A percentile compares a stretch with the other conserved stretches of the same genome.
Conservation (phyloP, 192 early-diverging fungal species). For the Dissophora ornata region DNA sequence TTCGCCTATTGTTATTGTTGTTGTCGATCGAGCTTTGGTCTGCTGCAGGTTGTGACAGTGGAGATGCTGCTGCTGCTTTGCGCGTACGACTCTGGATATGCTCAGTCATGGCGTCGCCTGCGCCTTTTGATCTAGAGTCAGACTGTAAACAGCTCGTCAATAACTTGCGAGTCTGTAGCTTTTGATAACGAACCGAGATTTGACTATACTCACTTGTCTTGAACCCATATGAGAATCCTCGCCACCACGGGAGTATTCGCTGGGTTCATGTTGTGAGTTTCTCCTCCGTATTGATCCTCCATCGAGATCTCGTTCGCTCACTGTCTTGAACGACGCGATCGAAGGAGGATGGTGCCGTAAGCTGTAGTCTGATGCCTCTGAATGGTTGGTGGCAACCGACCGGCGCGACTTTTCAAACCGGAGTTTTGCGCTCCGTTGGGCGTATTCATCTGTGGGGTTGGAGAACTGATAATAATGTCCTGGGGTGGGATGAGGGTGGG, state of each 20-base stretch:
- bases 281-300: constrained; percentile 10
- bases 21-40: constrained; percentile 6
- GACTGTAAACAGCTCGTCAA: too few relatives aligned
- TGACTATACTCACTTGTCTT: too few relatives aligned
- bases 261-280: constrained; percentile 5
- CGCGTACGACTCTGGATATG: constrained; percentile 19
- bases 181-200: too few relatives aligned
- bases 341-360: constrained; percentile 31
- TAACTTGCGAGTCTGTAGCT: too few relatives aligned
- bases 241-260: constrained; percentile 25
- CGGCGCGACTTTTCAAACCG: constrained; percentile 38
- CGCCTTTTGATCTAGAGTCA: constrained; percentile 25
- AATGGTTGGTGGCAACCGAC: constrained; percentile 33
- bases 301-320: constrained; percentile 31
- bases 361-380: constrained; percentile 39
- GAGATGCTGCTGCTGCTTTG: constrained; percentile 1
- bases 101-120: constrained; percentile 24
- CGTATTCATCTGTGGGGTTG: constrained; percentile 35
- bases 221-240: constrained; percentile 8
- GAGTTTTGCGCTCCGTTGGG: constrained; percentile 17
- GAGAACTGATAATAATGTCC: constrained; percentile 49
- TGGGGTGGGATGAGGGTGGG: constrained; percentile 12
- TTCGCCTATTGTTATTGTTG: constrained; percentile 11
- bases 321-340: constrained; percentile 33
- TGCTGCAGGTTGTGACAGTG: neutral